phyloP scores from a whole-genome alignment of 306 rosid species.

The Lablab purpureus region DNA sequence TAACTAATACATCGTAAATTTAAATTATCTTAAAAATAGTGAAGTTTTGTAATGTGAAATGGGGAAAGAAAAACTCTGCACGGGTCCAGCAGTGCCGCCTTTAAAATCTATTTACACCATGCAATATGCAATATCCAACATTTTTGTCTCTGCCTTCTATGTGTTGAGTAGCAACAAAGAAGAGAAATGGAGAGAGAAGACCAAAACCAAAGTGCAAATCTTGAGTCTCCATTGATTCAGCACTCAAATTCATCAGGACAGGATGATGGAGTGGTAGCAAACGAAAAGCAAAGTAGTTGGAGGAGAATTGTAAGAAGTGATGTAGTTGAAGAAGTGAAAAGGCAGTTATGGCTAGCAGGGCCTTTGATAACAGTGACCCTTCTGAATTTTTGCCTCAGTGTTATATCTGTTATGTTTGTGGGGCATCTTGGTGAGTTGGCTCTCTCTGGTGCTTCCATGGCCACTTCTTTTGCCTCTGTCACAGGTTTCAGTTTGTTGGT shows the following conservation, averaged over 20 bases:
- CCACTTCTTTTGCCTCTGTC: constrained; percentile 74
- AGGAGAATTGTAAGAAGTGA: constrained; percentile 15
- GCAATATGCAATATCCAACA: background rate
- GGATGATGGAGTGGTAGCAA: background rate
- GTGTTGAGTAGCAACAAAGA: background rate
- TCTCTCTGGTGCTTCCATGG: constrained; percentile 86
- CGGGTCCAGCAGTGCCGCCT: background rate
- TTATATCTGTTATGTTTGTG: constrained; percentile 78
- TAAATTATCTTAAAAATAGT: no score
- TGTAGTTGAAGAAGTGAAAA: constrained; percentile 65
- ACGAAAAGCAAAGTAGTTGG: background rate
- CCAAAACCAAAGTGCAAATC: constrained; percentile 29
- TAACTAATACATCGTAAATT: no score
- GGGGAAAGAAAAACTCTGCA: background rate
- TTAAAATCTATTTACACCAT: background rate
- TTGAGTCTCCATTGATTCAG: constrained; percentile 53
- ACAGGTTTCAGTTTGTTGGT: constrained; percentile 78
- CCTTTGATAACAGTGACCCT: constrained; percentile 65
- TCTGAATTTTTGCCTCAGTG: constrained; percentile 52
- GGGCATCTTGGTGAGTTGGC: constrained; percentile 82
- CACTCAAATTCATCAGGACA: background rate
- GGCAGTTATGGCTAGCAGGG: constrained; percentile 86
- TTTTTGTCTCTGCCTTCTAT: background rate
- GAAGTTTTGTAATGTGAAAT: no score
- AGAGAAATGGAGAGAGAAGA: constrained; percentile 52